phyloP scores from a whole-genome alignment of 1,139 yeast species.

The Arxiozyma slooffiae region DNA sequence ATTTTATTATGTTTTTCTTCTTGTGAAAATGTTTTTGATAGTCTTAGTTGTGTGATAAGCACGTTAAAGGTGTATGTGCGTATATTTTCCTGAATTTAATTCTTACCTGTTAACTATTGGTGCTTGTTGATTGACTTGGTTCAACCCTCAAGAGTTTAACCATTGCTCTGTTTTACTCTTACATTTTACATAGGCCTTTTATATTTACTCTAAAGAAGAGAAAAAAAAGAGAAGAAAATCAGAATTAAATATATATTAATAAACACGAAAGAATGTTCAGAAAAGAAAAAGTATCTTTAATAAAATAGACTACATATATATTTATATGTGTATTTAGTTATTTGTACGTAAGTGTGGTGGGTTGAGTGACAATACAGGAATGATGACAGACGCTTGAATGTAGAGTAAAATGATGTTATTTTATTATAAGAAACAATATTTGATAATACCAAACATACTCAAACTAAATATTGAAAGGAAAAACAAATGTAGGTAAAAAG shows the following conservation, averaged over 20 bases:
- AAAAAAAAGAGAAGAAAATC: not conserved
- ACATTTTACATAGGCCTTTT: too few relatives aligned
- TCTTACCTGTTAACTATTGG: not conserved
- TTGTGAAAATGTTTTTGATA: not conserved
- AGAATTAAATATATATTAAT: too few relatives aligned
- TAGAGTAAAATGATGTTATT: not conserved
- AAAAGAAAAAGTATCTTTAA: not conserved
- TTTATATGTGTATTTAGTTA: not conserved
- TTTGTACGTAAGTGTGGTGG: too few relatives aligned
- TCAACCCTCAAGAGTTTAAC: too few relatives aligned
- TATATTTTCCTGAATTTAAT: not conserved
- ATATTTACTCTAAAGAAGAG: not conserved
- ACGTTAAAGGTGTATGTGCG: not conserved
- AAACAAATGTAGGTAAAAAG: slow-evolving; percentile 32
- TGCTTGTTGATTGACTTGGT: not conserved
- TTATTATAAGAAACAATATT: slow-evolving; percentile 19
- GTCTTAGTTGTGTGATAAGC: not conserved
- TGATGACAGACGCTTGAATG: not conserved
- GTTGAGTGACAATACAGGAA: too few relatives aligned
- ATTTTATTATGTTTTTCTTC: not conserved
- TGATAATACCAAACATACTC: slow-evolving; percentile 26
- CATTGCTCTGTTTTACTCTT: not conserved
- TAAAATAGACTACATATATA: not conserved
- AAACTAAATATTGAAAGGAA: slow-evolving; percentile 29
- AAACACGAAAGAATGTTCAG: too few relatives aligned